phyloP scores from a whole-genome alignment of 345 rosid genomes.

The Pistacia integerrima region DNA sequence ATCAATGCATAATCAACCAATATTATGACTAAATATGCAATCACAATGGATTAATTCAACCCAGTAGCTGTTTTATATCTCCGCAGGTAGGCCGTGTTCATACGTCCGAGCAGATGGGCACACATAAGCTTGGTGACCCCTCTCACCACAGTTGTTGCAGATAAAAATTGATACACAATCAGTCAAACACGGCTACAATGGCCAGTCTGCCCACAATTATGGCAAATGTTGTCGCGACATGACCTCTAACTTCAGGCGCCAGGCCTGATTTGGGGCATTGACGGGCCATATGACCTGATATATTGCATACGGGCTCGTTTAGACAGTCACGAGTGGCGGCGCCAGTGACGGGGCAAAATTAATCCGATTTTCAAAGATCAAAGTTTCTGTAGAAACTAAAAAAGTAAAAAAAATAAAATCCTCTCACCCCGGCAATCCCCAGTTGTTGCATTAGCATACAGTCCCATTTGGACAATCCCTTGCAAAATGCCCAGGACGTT shows the following conservation, averaged over 20 bases:
- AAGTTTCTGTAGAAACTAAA: no score
- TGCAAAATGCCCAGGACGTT: no score
- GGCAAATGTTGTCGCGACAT: conserved; percentile 3
- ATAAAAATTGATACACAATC: conserved; percentile 16
- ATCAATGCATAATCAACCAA: neutral
- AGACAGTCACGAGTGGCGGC: neutral
- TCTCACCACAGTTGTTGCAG: conserved; percentile 25
- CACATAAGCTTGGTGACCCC: conserved; percentile 15
- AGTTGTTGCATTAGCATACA: no score
- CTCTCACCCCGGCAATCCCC: no score
- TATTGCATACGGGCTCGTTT: conserved; percentile 17
- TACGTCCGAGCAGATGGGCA: conserved; percentile 21
- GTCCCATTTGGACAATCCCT: no score
- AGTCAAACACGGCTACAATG: neutral
- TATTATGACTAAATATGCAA: neutral
- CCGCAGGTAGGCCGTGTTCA: neutral
- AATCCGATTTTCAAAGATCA: no score
- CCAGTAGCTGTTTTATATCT: neutral
- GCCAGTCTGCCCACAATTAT: conserved; percentile 17
- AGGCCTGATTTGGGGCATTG: conserved; percentile 14
- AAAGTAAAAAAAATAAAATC: no score
- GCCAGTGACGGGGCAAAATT: no score
- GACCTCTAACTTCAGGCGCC: neutral
- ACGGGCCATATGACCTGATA: conserved; percentile 21
- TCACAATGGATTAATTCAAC: neutral